Percentiles rank a stretch among this genome's conserved stretches.
These are phyloP conservation scores for Casuarina equisetifolia DNA, from an alignment of 306 rosid genomes.

Conservation along the genomic window DNA sequence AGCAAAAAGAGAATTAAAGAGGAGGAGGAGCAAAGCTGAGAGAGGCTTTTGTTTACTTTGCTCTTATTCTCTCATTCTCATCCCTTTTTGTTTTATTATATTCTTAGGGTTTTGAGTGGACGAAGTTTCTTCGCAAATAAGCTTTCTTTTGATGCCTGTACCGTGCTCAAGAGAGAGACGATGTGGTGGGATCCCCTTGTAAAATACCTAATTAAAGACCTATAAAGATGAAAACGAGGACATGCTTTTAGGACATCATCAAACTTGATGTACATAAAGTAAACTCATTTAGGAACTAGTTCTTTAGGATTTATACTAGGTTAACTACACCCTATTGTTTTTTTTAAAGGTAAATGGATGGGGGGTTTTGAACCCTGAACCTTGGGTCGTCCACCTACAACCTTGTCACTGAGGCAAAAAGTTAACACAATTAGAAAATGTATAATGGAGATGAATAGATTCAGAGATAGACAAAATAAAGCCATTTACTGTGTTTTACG, in stretches of 20 bases:
- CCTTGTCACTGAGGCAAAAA: no score
- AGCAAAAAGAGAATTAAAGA: slow-evolving; percentile 48
- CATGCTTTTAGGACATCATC: neutral
- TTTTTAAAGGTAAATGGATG: no score
- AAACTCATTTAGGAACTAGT: neutral
- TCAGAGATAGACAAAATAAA: no score
- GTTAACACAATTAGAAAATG: no score
- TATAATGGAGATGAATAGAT: no score
- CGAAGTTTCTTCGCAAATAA: slow-evolving; percentile 78
- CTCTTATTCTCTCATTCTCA: slow-evolving; percentile 69
- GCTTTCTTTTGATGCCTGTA: slow-evolving; percentile 54
- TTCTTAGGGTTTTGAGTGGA: slow-evolving; percentile 84
- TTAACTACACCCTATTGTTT: no score
- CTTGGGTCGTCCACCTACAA: no score
- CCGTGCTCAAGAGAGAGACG: neutral
- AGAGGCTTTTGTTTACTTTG: slow-evolving; percentile 80
- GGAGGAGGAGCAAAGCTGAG: slow-evolving; percentile 47
- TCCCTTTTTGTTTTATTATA: slow-evolving; percentile 90
- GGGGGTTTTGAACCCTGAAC: no score
- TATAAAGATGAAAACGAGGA: neutral
- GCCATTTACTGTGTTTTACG: no score
- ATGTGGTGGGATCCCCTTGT: slow-evolving; percentile 39
- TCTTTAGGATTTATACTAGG: no score
- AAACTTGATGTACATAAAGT: neutral
- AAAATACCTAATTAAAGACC: slow-evolving; percentile 18